phyloP scores from a whole-genome alignment of 352 stramenopile species.

The Phytophthora pseudosyringae region DNA sequence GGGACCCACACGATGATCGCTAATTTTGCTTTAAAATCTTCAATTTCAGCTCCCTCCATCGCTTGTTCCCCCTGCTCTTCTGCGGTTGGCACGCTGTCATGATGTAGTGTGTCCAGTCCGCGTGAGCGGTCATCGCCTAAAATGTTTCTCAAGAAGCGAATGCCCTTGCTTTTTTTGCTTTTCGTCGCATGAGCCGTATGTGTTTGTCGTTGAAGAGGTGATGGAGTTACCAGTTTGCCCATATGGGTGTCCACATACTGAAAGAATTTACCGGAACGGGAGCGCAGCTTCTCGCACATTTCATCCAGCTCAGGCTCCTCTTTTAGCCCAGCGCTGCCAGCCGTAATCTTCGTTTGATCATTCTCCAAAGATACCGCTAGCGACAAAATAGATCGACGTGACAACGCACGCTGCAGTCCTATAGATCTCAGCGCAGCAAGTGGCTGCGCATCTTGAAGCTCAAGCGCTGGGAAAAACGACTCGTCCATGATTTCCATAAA shows the following conservation, averaged over 20 bases:
- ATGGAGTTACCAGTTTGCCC: slow-evolving; percentile 49
- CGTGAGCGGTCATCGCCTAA: slow-evolving; percentile 43
- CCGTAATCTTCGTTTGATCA: slow-evolving; percentile 48
- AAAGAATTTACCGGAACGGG: slow-evolving; percentile 58
- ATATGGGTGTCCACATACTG: slow-evolving; percentile 74
- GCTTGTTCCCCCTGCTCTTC: slow-evolving; percentile 44
- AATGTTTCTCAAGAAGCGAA: slow-evolving; percentile 63
- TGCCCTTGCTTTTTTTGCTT: slow-evolving; percentile 57
- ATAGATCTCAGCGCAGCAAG: slow-evolving; percentile 65
- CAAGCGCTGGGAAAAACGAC: slow-evolving; percentile 66
- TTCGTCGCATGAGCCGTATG: slow-evolving; percentile 35
- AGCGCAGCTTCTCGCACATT: slow-evolving; percentile 36
- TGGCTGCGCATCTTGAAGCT: slow-evolving; percentile 62
- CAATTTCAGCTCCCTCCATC: slow-evolving; percentile 54
- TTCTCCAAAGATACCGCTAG: slow-evolving; percentile 68
- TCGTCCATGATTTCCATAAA: slow-evolving; percentile 75
- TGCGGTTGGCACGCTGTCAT: slow-evolving; percentile 4
- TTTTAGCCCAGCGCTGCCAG: slow-evolving; percentile 6
- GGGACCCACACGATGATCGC: slow-evolving; percentile 66
- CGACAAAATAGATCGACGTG: slow-evolving; percentile 64
- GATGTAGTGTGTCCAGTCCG: slow-evolving; percentile 4
- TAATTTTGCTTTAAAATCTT: slow-evolving; percentile 69
- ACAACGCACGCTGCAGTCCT: slow-evolving; percentile 70
- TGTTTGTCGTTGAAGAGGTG: slow-evolving; percentile 26
- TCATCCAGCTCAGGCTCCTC: slow-evolving; percentile 24